These are phyloP conservation scores for Plenodomus tracheiphilus DNA, from an alignment of 2,329 filamentous ascomycete species.

Conservation along the genomic window DNA sequence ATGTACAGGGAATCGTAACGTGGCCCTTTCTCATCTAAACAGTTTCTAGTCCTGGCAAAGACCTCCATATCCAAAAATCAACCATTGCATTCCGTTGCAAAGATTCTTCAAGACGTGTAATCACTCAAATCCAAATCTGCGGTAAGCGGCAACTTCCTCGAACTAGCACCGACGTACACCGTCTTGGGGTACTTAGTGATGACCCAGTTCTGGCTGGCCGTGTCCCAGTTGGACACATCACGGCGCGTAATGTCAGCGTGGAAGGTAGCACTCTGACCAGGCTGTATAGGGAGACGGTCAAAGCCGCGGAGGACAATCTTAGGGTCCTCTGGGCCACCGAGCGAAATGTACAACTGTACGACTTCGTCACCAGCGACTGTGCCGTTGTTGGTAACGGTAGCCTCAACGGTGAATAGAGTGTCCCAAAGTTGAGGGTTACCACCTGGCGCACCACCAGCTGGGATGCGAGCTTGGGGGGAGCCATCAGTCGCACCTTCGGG, in stretches of 20 bases:
- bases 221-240: constrained; percentile 88
- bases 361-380: constrained; percentile 68
- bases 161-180: constrained; percentile 63
- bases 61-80: neutral
- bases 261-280: constrained; percentile 71
- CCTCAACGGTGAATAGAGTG: constrained; percentile 67
- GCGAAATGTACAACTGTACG: constrained; percentile 74
- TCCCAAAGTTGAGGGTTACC: constrained; percentile 69
- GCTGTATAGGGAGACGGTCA: constrained; percentile 71
- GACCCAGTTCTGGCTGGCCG: constrained; percentile 80
- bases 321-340: constrained; percentile 76
- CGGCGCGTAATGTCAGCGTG: constrained; percentile 71
- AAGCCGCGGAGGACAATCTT: constrained; percentile 74
- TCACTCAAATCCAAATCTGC: constrained; percentile 28
- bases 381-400: constrained; percentile 74
- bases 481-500: constrained; percentile 62
- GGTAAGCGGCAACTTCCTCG: constrained; percentile 59
- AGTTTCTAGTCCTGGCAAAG: neutral
- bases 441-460: constrained; percentile 66
- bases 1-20: neutral
- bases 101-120: constrained; percentile 8
- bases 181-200: constrained; percentile 61
- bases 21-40: neutral
- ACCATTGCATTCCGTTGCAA: constrained; percentile 1
- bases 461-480: constrained; percentile 59